phyloP scores from a whole-genome alignment of 768 basidiomycete genomes.

The Pisolithus sp. region DNA sequence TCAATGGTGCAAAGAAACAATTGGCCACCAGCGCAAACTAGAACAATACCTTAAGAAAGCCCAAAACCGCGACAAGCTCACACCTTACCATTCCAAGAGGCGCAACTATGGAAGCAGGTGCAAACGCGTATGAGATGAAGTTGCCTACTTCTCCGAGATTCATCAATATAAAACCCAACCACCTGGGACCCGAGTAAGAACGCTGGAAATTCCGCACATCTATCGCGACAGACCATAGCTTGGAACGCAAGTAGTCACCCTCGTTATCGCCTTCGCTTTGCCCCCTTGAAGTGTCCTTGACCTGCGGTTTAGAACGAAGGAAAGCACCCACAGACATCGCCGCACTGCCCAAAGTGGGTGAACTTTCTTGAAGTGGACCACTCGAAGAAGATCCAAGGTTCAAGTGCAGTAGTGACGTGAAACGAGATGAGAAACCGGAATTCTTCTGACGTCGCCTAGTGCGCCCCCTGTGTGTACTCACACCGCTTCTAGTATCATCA shows the following conservation, averaged over 20 bases:
- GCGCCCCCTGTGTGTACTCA: constrained; percentile 15
- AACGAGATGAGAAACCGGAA: constrained; percentile 29
- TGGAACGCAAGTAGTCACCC: constrained; percentile 75
- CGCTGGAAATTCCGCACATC: background rate
- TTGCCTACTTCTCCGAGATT: constrained; percentile 88
- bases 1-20: constrained; percentile 85
- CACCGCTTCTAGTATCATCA: constrained; percentile 25
- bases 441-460: constrained; percentile 20
- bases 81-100: constrained; percentile 85
- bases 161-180: constrained; percentile 84
- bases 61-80: background rate
- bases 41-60: background rate
- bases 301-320: constrained; percentile 27
- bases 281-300: constrained; percentile 6
- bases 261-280: constrained; percentile 42
- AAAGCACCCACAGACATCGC: constrained; percentile 37
- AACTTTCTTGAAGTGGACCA: background rate
- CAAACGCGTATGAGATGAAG: constrained; percentile 85
- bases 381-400: constrained; percentile 9
- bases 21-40: constrained; percentile 93
- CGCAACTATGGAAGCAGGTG: constrained; percentile 89
- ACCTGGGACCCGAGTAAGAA: constrained; percentile 44
- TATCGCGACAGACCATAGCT: constrained; percentile 56
- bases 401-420: constrained; percentile 28
- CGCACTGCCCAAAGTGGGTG: constrained; percentile 1